A percentile compares a stretch with the other conserved stretches of the same genome.
These are phyloP conservation scores for Deakozyma indianensis DNA, from an alignment of 805 yeast species.

Conservation along the genomic window DNA sequence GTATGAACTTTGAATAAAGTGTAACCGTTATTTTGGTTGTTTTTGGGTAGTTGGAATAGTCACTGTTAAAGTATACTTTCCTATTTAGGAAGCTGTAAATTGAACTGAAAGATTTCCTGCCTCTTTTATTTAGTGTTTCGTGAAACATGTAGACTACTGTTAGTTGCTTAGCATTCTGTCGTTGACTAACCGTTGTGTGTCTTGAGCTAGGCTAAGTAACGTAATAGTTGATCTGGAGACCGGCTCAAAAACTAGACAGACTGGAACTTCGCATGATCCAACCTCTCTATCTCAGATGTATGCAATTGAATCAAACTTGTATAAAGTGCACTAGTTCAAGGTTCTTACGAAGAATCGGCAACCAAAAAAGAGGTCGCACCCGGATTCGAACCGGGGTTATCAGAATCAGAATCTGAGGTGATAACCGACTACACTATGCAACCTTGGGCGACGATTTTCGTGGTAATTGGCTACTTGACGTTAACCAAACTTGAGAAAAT, in stretches of 20 bases:
- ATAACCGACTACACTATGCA: slow-evolving; percentile 14
- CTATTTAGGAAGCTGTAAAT: neutral
- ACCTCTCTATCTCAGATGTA: no score
- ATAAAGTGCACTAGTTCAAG: neutral
- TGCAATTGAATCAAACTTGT: no score
- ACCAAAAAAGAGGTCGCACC: slow-evolving; percentile 18
- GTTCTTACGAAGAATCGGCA: neutral
- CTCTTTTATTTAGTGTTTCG: neutral
- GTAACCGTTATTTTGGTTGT: neutral
- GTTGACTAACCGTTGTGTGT: neutral
- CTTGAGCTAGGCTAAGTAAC: neutral
- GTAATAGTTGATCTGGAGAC: neutral
- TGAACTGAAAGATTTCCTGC: neutral
- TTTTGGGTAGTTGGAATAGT: no score
- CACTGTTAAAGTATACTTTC: neutral
- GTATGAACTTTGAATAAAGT: neutral
- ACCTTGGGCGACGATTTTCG: slow-evolving; percentile 4
- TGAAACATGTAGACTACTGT: neutral
- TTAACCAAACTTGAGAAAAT: neutral
- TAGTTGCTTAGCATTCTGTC: neutral
- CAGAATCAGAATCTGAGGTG: slow-evolving; percentile 21
- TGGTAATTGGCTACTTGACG: neutral
- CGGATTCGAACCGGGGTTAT: slow-evolving; percentile 27
- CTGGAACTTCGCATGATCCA: no score
- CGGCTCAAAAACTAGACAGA: no score